phyloP scores from a whole-genome alignment of 108 stramenopile genomes.

The Asterionellopsis glacialis region DNA sequence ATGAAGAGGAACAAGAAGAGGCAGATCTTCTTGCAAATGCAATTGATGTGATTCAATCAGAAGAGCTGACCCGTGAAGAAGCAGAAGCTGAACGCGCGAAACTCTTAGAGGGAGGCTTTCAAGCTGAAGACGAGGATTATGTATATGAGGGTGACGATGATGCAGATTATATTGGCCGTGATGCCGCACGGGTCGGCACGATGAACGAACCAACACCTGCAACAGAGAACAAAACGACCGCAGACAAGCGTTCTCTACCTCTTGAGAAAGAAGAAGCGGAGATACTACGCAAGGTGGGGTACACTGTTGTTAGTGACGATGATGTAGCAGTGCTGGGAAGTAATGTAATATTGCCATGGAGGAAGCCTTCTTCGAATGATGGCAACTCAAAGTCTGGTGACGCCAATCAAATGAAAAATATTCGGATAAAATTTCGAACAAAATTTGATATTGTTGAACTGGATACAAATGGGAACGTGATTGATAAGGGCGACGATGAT shows the following conservation, averaged over 20 bases:
- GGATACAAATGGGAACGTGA: constrained; percentile 67
- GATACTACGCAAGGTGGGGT: constrained; percentile 56
- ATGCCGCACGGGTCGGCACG: constrained; percentile 2
- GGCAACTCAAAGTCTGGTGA: constrained; percentile 1
- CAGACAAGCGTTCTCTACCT: constrained; percentile 38
- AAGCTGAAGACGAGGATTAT: constrained; percentile 10
- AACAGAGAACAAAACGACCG: constrained; percentile 13
- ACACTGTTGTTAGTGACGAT: constrained; percentile 75
- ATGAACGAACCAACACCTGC: constrained; percentile 1
- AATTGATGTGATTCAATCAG: constrained; percentile 36
- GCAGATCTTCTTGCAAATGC: constrained; percentile 66
- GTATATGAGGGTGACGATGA: constrained; percentile 32
- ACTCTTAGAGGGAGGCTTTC: constrained; percentile 63
- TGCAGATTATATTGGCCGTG: constrained; percentile 9
- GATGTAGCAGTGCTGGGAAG: constrained; percentile 63
- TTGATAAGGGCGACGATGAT: constrained; percentile 85
- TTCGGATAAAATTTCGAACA: constrained; percentile 56
- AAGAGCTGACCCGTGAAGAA: constrained; percentile 55
- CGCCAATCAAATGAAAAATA: constrained; percentile 8
- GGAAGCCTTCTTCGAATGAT: constrained; percentile 15
- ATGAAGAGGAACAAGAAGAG: constrained; percentile 42
- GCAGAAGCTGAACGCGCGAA: constrained; percentile 76
- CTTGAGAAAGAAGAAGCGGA: constrained; percentile 56
- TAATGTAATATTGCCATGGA: constrained; percentile 64
- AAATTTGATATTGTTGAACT: constrained; percentile 81